A percentile compares a stretch with the other conserved stretches of the same genome.
These are phyloP conservation scores for Boletus barrowsii DNA, from an alignment of 768 basidiomycete species.

Conservation along the genomic window DNA sequence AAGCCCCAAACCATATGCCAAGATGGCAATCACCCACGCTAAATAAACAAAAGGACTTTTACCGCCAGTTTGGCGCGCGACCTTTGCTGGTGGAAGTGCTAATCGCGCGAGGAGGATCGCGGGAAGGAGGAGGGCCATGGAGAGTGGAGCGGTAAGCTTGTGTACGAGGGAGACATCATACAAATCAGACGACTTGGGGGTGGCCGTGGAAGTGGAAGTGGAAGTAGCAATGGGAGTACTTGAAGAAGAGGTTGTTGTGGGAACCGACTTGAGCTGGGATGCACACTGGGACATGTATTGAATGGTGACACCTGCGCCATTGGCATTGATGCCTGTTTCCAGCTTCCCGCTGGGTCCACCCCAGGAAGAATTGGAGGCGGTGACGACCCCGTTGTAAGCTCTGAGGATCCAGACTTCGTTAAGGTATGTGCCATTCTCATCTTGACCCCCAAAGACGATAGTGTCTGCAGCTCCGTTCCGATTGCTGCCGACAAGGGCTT, in stretches of 20 bases:
- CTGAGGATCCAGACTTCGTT: constrained; percentile 78
- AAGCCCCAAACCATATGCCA: constrained; percentile 58
- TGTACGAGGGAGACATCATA: constrained; percentile 46
- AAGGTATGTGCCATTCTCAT: constrained; percentile 61
- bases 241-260: constrained; percentile 23
- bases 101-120: constrained; percentile 42
- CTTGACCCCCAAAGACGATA: constrained; percentile 76
- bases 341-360: constrained; percentile 65
- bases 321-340: constrained; percentile 59
- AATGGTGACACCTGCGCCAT: constrained; percentile 63
- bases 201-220: constrained; percentile 12
- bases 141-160: constrained; percentile 47
- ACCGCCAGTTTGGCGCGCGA: constrained; percentile 18
- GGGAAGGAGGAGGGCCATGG: constrained; percentile 44
- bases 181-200: constrained; percentile 22
- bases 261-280: constrained; percentile 28
- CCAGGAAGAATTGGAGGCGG: constrained; percentile 56
- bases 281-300: constrained; percentile 64
- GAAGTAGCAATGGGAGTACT: constrained; percentile 9
- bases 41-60: constrained; percentile 33
- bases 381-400: constrained; percentile 61
- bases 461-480: constrained; percentile 57
- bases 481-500: constrained; percentile 54
- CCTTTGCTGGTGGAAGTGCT: constrained; percentile 36
- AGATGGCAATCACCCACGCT: constrained; percentile 40